Evolutionary conservation across 768 basidiomycete species (phyloP).

Genomic region (Hygrophoropsis aurantiaca): DNA sequence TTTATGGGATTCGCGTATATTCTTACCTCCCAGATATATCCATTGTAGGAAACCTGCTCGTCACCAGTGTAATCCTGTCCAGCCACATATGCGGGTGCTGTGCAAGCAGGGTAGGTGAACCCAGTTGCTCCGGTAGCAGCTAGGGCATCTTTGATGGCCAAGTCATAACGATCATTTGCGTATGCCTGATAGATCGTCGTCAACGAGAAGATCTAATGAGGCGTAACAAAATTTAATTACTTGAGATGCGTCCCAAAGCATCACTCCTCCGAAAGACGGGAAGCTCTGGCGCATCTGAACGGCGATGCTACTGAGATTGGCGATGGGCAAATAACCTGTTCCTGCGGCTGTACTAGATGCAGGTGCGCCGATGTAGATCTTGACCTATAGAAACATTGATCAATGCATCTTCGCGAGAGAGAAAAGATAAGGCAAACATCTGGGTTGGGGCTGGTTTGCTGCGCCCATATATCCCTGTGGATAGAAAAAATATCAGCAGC

Average conservation of each 20-base stretch:
- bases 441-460: constrained; percentile 38
- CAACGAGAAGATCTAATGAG: neutral
- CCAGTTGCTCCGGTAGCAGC: constrained; percentile 64
- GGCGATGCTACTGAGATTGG: constrained; percentile 32
- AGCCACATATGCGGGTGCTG: constrained; percentile 51
- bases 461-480: constrained; percentile 46
- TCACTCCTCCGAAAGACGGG: constrained; percentile 44
- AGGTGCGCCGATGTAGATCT: constrained; percentile 44
- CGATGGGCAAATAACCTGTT: constrained; percentile 35
- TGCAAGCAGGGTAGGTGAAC: constrained; percentile 63
- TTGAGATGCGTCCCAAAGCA: constrained; percentile 47
- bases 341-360: constrained; percentile 43
- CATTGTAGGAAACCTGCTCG: constrained; percentile 51
- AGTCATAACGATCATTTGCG: constrained; percentile 59
- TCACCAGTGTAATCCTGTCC: constrained; percentile 53
- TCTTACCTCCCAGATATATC: constrained; percentile 65
- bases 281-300: constrained; percentile 35
- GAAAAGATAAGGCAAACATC: constrained; percentile 27
- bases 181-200: neutral
- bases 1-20: neutral
- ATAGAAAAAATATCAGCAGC: constrained; percentile 11
- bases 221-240: constrained; percentile 31
- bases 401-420: neutral
- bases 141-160: constrained; percentile 60
- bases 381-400: constrained; percentile 20